Conservation (phyloP, 2,329 filamentous ascomycete genomes). For the Xylogone sp. region DNA sequence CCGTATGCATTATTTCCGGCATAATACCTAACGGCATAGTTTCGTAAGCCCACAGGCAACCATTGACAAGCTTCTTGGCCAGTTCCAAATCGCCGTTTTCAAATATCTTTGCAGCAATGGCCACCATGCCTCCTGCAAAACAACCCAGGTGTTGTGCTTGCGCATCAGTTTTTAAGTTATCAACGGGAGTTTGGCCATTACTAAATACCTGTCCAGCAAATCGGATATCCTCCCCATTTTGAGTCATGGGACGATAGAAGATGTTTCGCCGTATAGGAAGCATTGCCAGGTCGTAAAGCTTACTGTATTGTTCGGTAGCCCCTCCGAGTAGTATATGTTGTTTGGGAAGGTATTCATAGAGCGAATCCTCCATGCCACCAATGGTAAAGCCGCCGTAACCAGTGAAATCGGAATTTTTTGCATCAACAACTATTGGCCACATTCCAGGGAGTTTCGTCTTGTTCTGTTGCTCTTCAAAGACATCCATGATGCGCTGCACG, state of each 20-base stretch:
- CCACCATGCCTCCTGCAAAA: conserved; percentile 67
- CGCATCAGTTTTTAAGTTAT: conserved; percentile 13
- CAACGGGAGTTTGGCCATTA: conserved; percentile 42
- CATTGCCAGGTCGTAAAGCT: conserved; percentile 38
- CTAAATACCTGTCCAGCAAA: conserved; percentile 1
- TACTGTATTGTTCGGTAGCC: conserved; percentile 39
- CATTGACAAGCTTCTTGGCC: conserved; percentile 53
- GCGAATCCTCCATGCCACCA: conserved; percentile 51
- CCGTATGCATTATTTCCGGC: conserved; percentile 49
- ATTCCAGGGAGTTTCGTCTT: conserved; percentile 53
- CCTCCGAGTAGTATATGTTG: conserved; percentile 64
- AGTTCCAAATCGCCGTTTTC: conserved; percentile 46
- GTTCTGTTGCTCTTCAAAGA: conserved; percentile 48
- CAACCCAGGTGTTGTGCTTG: conserved; percentile 62
- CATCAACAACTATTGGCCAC: conserved; percentile 53
- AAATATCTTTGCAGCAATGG: conserved; percentile 59
- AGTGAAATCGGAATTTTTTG: conserved; percentile 41
- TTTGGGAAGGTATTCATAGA: conserved; percentile 58
- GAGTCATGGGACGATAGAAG: conserved; percentile 35
- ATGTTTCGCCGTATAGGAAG: conserved; percentile 37
- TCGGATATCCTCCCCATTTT: neutral
- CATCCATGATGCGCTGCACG: conserved; percentile 49
- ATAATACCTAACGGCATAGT: conserved; percentile 53
- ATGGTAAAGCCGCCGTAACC: conserved; percentile 46
- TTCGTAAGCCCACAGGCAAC: conserved; percentile 57